phyloP scores from a whole-genome alignment of 169 alveolate genomes.

The Plasmodium vivax region DNA sequence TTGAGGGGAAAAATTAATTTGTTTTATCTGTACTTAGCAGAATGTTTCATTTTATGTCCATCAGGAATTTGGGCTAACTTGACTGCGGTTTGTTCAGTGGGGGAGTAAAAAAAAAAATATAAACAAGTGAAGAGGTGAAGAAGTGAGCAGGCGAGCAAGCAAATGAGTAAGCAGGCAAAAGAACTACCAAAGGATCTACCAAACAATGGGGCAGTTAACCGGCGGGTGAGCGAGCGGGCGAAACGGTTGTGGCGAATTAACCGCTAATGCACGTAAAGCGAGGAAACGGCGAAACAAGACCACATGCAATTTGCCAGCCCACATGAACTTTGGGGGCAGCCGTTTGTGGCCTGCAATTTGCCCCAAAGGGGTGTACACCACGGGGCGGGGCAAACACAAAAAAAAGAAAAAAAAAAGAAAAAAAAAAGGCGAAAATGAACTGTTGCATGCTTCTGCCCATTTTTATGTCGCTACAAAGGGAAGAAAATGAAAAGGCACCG shows the following conservation, averaged over 20 bases:
- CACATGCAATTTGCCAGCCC: not conserved
- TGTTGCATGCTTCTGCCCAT: not conserved
- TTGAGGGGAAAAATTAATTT: not conserved
- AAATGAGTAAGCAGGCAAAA: not conserved
- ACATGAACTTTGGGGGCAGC: not conserved
- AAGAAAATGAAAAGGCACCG: not conserved
- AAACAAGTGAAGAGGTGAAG: not conserved
- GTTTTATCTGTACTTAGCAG: not conserved
- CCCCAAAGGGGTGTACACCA: not conserved
- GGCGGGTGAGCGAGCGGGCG: not conserved
- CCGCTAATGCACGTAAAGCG: not conserved
- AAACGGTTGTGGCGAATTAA: not conserved
- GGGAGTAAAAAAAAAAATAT: not conserved
- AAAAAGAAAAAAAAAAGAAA: too few relatives aligned
- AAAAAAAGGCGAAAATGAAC: too few relatives aligned
- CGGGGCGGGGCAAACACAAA: not conserved
- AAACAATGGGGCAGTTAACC: not conserved
- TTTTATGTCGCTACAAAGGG: not conserved
- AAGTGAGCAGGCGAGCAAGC: too few relatives aligned
- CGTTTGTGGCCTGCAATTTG: not conserved
- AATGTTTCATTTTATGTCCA: not conserved
- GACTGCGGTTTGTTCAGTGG: not conserved
- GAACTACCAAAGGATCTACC: not conserved
- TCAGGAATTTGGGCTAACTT: not conserved
- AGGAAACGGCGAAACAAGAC: not conserved